Base-by-base conservation (phyloP, 2,329 filamentous ascomycete species). In the Alternaria ethzedia region DNA sequence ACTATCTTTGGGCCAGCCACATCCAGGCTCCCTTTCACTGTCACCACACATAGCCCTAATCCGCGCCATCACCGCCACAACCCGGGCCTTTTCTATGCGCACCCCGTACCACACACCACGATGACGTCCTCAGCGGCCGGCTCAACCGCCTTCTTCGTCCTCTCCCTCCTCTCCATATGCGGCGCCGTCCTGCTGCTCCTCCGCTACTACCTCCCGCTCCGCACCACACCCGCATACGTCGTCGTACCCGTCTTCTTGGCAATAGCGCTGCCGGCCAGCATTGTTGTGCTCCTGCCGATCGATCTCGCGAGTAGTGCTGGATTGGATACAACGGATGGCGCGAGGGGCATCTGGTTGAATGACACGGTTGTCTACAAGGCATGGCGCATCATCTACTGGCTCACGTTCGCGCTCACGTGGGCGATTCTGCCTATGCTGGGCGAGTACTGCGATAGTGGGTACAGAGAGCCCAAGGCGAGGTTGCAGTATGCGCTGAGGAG, bases 311-410 rank as follows among this genome's bases (percentile, higher is more conserved):
- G 94, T 7, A 95, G 88, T 76, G 90, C 92, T 21, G 87, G 89
- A 51, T 89, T 89, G 54, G 89, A 91, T 36, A 63, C 61, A 64
- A 90, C 91, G 79, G 89, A 87, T 64, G 86, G 87, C 15, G 86
- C 88, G 15, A 88, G 90, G 70, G 96, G 94, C 32, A 92, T 99
- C 75, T 97, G 94, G 93, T 86, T 99, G 32, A 91, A 92, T 6
- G 86, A 91, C 69, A 84, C 89, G 54, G 87, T 94, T 26, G 85
- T 97, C 52, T 84, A 96, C 74, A 93, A 97, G 23, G 91, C 91
- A 61, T 99, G 96, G 96, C 88, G 95, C 76, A 95, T 99, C 68
- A 91, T 91, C 20, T 99, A 99, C 82, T 99, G 96, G 96, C 85
- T 99, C 59, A 98, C 95, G 0, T 99, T 99, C 82, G 89, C 90